Evolutionary conservation across 768 basidiomycete genomes (phyloP).

Genomic region (Gloeopeniophorella convolvens): DNA sequence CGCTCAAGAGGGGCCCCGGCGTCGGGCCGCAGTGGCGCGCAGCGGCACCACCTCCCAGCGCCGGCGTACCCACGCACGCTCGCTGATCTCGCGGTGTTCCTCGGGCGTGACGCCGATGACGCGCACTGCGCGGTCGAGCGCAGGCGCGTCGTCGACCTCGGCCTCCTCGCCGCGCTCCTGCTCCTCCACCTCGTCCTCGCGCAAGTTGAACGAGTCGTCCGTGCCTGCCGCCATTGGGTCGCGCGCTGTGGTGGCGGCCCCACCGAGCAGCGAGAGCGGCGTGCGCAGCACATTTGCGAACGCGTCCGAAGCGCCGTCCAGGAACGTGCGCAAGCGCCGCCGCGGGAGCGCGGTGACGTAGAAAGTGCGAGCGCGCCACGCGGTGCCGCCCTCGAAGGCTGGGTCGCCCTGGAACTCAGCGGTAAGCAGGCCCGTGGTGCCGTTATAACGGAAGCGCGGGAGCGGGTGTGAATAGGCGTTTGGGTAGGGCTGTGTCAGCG

Average conservation of each 20-base stretch:
- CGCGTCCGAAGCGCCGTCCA: constrained; percentile 66
- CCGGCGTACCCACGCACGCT: constrained; percentile 35
- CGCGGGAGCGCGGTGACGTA: constrained; percentile 61
- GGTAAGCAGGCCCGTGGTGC: constrained; percentile 49
- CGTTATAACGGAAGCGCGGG: constrained; percentile 59
- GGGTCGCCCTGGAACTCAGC: constrained; percentile 61
- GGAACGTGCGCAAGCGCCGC: constrained; percentile 58
- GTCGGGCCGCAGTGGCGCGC: constrained; percentile 25
- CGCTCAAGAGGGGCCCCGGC: background rate
- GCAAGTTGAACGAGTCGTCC: constrained; percentile 40
- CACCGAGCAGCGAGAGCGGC: constrained; percentile 48
- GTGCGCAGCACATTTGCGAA: constrained; percentile 52
- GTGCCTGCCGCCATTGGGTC: constrained; percentile 22
- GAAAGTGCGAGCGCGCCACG: constrained; percentile 56
- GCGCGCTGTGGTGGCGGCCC: background rate
- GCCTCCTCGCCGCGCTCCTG: constrained; percentile 73
- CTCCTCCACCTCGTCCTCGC: constrained; percentile 73
- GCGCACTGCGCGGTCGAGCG: constrained; percentile 47
- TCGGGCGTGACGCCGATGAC: constrained; percentile 46
- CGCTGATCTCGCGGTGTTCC: constrained; percentile 27
- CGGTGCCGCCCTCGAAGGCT: constrained; percentile 39
- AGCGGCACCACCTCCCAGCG: constrained; percentile 45
- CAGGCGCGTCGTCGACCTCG: constrained; percentile 69
- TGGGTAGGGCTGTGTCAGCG: constrained; percentile 70
- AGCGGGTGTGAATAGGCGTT: constrained; percentile 72